Base-by-base conservation (phyloP, 2,329 filamentous ascomycete genomes). In the Chaetomium globosum region DNA sequence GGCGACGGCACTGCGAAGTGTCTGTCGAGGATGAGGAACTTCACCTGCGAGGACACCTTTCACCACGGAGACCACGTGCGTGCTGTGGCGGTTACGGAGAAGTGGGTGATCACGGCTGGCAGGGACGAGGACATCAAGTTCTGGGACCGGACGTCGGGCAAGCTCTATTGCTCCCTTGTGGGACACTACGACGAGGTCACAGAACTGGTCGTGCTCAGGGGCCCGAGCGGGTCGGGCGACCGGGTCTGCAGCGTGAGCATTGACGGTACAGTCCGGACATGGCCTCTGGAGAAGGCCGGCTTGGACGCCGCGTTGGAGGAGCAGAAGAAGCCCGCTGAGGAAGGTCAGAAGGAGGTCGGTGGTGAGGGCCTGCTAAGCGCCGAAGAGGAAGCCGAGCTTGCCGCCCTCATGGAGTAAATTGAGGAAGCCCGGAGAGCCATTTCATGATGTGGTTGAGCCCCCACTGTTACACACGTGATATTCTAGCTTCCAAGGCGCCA, bases 121-220 rank as follows among this genome's bases (percentile, higher is more conserved):
- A 84, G 95, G 70, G 92, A 97, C 73, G 95, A 99, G 77, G 87
- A 97, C 72, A 83, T 99, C 65, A 90, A 96, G 72, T 85, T 98
- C 9, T 99, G 94, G 94, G 90, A 97, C 75, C 79, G 84, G 55
- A 74, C 87, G 67, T 89, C 87, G 9, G 92, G 91, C 4, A 87
- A 89, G 74, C 80, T 96, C 36, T 85, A 89, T 73, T 90, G 90
- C 75, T 84, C 85, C 8, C 88, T 94, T 67, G 84, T 86, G 46
- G 95, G 95, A 0, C 95, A 99, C 78, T 98, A 87, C 74, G 93
- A 99, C 74, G 95, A 98, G 77, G 89, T 99, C 16, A 97, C 92
- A 0, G 92, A 89, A 43, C 78, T 98, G 52, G 81, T 89, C 1
- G 75, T 96, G 58, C 75, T 93, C 31, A 75, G 77, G 30, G 78